Base-by-base conservation (phyloP, 495 filamentous ascomycete genomes). In the Xylaria palmicola region DNA sequence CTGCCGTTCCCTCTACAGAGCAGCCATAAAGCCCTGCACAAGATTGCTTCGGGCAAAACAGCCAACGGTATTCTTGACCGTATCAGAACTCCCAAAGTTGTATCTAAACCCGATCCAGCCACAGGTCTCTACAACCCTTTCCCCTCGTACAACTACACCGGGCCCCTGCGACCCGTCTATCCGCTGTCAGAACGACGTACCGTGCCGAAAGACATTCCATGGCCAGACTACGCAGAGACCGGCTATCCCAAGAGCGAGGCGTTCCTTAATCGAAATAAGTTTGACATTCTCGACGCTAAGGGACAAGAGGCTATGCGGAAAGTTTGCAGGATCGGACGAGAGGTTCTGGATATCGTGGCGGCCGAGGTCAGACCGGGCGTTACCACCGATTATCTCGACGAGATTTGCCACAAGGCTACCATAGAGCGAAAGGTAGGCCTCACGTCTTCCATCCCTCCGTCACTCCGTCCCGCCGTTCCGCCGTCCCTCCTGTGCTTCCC, bases 341-440 rank as follows among this genome's bases (percentile, higher is more conserved):
- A 99, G 72, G 94, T 99, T 1, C 75, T 99, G 60, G 94, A 99
- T 78, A 88, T 95, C 66, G 90, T 93, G 0, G 94, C 91, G 0
- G 83, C 85, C 13, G 93, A 87, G 41, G 65, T 88, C 56, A 86
- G 83, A 68, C 94, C 95, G 13, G 94, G 94, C 13, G 85, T 98
- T 26, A 98, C 95, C 1, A 99, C 94, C 7, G 95, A 99, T 71
- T 88, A 96, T 70, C 90, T 99, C 36, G 94, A 99, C 69, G 91
- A 95, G 74, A 80, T 97, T 65, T 93, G 97, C 32, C 94, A 99
- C 77, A 92, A 96, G 67, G 94, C 94, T 50, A 97, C 92, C 71
- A 75, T 98, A 60, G 94, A 97, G 77, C 83, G 94, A 76, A 80
- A 97, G 55, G 94, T 98, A 72, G 75, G 88, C 65, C 8, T 29